These are phyloP conservation scores for Lodderomyces elongisporus DNA, from an alignment of 1,139 yeast genomes.

Conservation along the genomic window DNA sequence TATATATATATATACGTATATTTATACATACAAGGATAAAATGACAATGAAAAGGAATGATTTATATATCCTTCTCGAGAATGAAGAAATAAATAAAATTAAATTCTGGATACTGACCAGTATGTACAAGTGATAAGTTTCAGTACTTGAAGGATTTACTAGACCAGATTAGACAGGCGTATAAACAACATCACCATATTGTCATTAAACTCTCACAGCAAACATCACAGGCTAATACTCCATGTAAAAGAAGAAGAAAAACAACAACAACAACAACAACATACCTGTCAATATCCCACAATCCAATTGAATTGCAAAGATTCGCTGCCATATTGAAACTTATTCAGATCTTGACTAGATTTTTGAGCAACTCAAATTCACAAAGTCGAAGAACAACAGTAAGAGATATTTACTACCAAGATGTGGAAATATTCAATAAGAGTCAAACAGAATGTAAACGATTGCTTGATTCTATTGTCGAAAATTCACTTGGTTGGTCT, in stretches of 20 bases:
- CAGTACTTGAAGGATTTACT: no score
- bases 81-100: background rate
- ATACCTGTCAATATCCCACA: background rate
- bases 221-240: no score
- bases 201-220: no score
- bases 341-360: conserved; percentile 17
- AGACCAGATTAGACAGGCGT: no score
- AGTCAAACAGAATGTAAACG: conserved; percentile 43
- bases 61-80: background rate
- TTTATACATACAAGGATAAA: no score
- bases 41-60: no score
- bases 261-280: no score
- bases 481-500: conserved; percentile 21
- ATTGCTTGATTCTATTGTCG: conserved; percentile 31
- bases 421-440: conserved; percentile 47
- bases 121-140: no score
- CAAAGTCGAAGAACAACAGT: conserved; percentile 49
- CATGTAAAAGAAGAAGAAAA: no score
- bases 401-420: conserved; percentile 63
- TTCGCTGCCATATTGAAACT: conserved; percentile 17
- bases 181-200: no score
- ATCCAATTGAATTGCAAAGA: conserved; percentile 5
- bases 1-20: no score
- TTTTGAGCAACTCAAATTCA: conserved; percentile 14
- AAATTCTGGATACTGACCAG: no score